Conservation (phyloP, 257 asterid species). For the Fraxinus cuspidata region DNA sequence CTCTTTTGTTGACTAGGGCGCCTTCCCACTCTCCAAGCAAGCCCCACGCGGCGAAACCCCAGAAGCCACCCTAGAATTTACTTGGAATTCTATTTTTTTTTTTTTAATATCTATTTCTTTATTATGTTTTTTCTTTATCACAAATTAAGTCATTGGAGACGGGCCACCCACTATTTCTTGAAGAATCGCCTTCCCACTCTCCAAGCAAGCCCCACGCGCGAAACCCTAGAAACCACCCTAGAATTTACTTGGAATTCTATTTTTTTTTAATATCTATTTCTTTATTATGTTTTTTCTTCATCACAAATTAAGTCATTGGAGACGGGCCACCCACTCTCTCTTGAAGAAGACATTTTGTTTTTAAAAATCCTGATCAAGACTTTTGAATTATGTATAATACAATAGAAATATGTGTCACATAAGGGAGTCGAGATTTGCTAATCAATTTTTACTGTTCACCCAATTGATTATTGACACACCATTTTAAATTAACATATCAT, state of each 20-base stretch:
- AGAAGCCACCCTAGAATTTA: neutral
- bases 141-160: neutral
- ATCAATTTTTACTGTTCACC: no score
- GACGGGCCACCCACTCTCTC: neutral
- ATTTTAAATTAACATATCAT: no score
- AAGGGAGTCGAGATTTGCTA: no score
- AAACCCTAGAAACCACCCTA: neutral
- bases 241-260: neutral
- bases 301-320: neutral
- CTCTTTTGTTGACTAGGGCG: neutral
- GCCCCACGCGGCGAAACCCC: neutral
- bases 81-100: neutral
- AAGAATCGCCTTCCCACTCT: no score
- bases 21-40: no score
- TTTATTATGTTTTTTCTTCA: no score
- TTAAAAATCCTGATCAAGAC: neutral
- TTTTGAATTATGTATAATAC: neutral
- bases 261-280: no score
- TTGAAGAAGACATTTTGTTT: neutral
- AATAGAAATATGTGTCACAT: neutral
- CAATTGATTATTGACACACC: no score
- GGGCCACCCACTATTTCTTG: neutral
- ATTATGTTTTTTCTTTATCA: no score
- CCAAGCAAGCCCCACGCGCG: neutral
- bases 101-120: no score